phyloP scores from a whole-genome alignment of 2,329 filamentous ascomycete genomes.

The Claviceps sp. region DNA sequence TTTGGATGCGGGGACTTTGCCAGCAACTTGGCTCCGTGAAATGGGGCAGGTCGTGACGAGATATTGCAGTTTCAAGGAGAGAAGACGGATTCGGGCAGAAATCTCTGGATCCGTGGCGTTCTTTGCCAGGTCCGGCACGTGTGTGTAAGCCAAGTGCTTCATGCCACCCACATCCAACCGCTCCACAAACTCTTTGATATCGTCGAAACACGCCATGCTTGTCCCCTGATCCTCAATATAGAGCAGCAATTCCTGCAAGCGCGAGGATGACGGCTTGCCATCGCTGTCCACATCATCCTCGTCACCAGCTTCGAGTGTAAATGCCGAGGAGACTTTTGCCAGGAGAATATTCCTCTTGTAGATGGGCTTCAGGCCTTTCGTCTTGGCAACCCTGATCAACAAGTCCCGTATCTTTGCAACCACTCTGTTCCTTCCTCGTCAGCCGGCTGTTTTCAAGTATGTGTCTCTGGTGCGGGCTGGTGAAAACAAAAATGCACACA shows the following conservation, averaged over 20 bases:
- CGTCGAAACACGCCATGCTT: constrained; percentile 31
- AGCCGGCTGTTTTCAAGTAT: not conserved
- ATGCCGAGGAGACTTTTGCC: constrained; percentile 24
- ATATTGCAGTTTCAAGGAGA: constrained; percentile 31
- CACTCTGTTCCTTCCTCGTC: constrained; percentile 13
- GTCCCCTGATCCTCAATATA: constrained; percentile 24
- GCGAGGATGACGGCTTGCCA: constrained; percentile 15
- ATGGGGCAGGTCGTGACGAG: constrained; percentile 26
- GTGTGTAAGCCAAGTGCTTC: constrained; percentile 24
- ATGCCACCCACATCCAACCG: constrained; percentile 27
- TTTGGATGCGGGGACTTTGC: constrained; percentile 9
- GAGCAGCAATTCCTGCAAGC: constrained; percentile 20
- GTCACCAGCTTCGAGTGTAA: constrained; percentile 19
- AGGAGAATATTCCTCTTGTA: constrained; percentile 26
- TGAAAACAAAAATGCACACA: not conserved
- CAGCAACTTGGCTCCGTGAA: constrained; percentile 11
- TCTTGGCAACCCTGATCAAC: constrained; percentile 17
- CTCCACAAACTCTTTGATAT: constrained; percentile 31
- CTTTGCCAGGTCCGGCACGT: constrained; percentile 20
- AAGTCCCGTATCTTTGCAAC: constrained; percentile 15
- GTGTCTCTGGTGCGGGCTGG: not conserved
- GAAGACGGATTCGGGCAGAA: constrained; percentile 16
- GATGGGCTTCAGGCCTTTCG: constrained; percentile 20
- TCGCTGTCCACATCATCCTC: constrained; percentile 16
- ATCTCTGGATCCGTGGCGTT: constrained; percentile 12